Evolutionary conservation across 768 basidiomycete species (phyloP), one percentile per base, ranked within the genome.

Genomic region (Lyophyllum atratum): DNA sequence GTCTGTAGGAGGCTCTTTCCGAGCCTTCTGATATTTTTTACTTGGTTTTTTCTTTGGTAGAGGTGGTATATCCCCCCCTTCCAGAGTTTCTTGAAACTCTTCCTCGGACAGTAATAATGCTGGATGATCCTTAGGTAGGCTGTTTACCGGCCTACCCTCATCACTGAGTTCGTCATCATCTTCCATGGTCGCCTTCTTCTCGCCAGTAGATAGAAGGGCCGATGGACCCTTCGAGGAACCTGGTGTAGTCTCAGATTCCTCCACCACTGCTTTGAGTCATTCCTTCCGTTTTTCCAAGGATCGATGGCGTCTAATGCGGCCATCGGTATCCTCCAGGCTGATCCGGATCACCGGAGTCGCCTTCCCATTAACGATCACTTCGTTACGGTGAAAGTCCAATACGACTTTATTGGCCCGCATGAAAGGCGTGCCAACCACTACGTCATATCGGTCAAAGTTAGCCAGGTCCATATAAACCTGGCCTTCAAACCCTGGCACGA

Each of bases 361-460:
- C 11, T 31, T 4, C 1, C 64, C 66, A 22, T 54, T 49, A 0
- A 68, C 31, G 1, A 31, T 11, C 17, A 73, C 49, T 4, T 44
- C 19, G 15, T 65, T 56, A 0, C 34, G 44, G 0, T 51, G 53
- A 33, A 75, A 71, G 49, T 73, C 66, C 2, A 74, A 54, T 1
- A 59, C 14, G 0, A 70, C 68, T 8, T 57, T 54, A 47, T 72
- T 59, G 15, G 53, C 49, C 0, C 52, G 44, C 63, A 75, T 70
- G 45, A 73, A 78, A 0, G 70, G 70, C 3, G 66, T 72, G 0
- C 76, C 73, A 4, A 78, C 59, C 0, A 78, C 67, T 28, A 67
- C 58, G 21, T 77, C 69, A 47, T 76, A 77, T 2, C 56, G 59
- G 47, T 76, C 71, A 15, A 77, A 60, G 33, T 78, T 78, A 0